phyloP scores from a whole-genome alignment of 2,329 filamentous ascomycete species.

The Claviceps citrina region DNA sequence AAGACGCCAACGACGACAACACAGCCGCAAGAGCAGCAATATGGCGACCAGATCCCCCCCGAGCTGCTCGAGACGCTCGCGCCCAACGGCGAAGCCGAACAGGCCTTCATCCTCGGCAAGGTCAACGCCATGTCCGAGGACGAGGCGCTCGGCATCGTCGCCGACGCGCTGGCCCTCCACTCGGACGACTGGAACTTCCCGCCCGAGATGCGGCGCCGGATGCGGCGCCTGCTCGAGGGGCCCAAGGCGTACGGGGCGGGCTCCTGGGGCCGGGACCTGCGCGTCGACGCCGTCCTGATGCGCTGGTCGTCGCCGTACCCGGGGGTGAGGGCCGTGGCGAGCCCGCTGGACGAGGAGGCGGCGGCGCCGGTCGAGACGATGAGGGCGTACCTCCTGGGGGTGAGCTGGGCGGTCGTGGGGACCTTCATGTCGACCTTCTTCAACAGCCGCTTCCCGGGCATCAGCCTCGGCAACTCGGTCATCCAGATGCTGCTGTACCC shows the following conservation, averaged over 20 bases:
- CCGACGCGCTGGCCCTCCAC: too few relatives aligned
- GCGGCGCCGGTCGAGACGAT: conserved; percentile 24
- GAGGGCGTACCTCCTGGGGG: conserved; percentile 27
- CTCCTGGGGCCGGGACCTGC: conserved; percentile 27
- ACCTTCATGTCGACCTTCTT: conserved; percentile 26
- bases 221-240: conserved; percentile 23
- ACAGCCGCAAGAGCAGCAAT: too few relatives aligned
- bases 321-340: conserved; percentile 25
- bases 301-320: conserved; percentile 27
- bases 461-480: conserved; percentile 2
- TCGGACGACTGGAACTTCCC: conserved; percentile 31
- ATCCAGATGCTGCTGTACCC: conserved; percentile 30
- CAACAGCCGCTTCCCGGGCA: conserved; percentile 8
- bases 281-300: conserved; percentile 25
- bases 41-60: too few relatives aligned
- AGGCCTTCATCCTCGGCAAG: too few relatives aligned
- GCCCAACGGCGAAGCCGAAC: too few relatives aligned
- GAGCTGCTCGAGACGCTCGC: too few relatives aligned
- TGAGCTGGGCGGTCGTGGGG: conserved; percentile 9
- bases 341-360: conserved; percentile 18
- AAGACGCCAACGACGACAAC: too few relatives aligned
- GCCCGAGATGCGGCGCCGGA: conserved; percentile 25
- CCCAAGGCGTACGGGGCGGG: too few relatives aligned
- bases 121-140: too few relatives aligned
- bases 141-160: too few relatives aligned